Conservation (phyloP, 371 early-diverging fungal genomes). For the Dichotomocladium elegans region DNA sequence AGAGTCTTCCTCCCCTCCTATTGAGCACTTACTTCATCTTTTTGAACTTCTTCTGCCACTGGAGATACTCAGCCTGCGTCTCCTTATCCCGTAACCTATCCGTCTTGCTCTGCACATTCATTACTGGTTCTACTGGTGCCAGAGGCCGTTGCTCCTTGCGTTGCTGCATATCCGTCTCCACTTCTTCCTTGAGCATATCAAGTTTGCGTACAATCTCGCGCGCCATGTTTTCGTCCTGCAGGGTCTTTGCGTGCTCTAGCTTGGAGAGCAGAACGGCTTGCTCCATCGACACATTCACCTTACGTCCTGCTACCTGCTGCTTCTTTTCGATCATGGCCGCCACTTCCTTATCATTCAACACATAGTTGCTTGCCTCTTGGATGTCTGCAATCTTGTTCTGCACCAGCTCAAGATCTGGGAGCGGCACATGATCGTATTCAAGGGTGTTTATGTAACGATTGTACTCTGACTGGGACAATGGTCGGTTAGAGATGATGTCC, state of each 20-base stretch:
- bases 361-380: conserved; percentile 56
- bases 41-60: background rate
- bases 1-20: background rate
- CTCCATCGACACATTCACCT: conserved; percentile 50
- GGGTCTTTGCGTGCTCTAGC: conserved; percentile 23
- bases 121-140: background rate
- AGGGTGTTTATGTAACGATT: conserved; percentile 49
- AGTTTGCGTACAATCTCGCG: background rate
- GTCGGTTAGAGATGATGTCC: conserved; percentile 71
- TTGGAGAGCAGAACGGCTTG: conserved; percentile 42
- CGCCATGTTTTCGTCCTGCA: background rate
- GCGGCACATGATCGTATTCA: conserved; percentile 47
- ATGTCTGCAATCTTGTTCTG: conserved; percentile 55
- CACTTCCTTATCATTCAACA: conserved; percentile 66
- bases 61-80: too few relatives aligned
- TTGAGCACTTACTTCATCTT: background rate
- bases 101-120: too few relatives aligned
- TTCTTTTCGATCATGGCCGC: conserved; percentile 58
- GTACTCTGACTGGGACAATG: conserved; percentile 66
- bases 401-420: conserved; percentile 48
- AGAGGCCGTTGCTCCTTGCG: background rate
- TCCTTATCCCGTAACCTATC: too few relatives aligned
- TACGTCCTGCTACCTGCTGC: conserved; percentile 2
- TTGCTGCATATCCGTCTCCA: background rate
- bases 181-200: background rate